Percentiles rank a stretch among this genome's conserved stretches.
Evolutionary conservation across 228 moss, liverwort and hornwort genomes (phyloP).

Genomic region (Sphagnum magellanicum): DNA sequence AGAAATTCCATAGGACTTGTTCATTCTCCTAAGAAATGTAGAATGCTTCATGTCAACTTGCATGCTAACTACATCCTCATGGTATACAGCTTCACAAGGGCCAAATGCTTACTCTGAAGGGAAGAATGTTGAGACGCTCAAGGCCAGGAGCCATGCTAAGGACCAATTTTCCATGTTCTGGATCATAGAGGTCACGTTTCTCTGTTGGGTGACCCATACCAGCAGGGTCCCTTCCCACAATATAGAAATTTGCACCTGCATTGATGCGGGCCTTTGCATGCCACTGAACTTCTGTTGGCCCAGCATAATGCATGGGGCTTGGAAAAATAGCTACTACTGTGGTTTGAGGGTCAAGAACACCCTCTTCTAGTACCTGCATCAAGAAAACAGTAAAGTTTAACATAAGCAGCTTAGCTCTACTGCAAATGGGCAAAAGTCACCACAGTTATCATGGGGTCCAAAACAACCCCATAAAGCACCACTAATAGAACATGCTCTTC

Average conservation of each 20-base stretch:
- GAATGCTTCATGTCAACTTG: background rate
- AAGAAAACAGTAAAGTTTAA: background rate
- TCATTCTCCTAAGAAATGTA: too few species aligned
- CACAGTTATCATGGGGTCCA: too few species aligned
- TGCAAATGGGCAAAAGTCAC: too few species aligned
- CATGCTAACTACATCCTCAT: background rate
- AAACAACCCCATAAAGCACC: too few species aligned
- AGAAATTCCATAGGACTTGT: too few species aligned
- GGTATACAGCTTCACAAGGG: background rate
- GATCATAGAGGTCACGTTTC: constrained; percentile 80
- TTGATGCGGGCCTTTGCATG: constrained; percentile 99
- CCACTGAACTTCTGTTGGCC: constrained; percentile 99
- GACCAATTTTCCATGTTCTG: constrained; percentile 96
- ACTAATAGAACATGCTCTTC: too few species aligned
- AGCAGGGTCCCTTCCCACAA: constrained; percentile 95
- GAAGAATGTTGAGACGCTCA: constrained; percentile 88
- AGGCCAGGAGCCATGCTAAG: constrained; percentile 96
- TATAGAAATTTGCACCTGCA: constrained; percentile 92
- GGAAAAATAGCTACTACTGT: constrained; percentile 96
- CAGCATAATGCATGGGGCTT: constrained; percentile 95
- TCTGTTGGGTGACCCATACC: constrained; percentile 97
- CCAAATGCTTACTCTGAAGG: constrained; percentile 71
- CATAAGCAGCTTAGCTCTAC: too few species aligned
- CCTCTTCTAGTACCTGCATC: constrained; percentile 72
- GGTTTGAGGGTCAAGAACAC: constrained; percentile 76